These are phyloP conservation scores for Exophiala xenobiotica DNA, from an alignment of 2,329 filamentous ascomycete species.

Conservation along the genomic window DNA sequence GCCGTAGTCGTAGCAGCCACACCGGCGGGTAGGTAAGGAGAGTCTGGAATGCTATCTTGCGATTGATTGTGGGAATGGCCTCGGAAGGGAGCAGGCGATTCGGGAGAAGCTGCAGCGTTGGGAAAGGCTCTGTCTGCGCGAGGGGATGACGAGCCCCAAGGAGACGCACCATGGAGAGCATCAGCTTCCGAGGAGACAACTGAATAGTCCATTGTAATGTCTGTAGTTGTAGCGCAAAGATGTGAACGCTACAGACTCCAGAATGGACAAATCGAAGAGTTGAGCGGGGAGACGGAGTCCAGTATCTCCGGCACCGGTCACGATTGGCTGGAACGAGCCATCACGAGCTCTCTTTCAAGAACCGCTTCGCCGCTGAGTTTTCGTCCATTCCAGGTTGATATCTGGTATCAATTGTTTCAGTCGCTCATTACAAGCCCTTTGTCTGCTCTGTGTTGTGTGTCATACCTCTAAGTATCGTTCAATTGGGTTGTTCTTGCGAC, in stretches of 20 bases:
- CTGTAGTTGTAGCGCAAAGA: not conserved
- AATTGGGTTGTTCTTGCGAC: not conserved
- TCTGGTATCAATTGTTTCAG: too few relatives aligned
- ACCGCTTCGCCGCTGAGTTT: too few relatives aligned
- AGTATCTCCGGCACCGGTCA: too few relatives aligned
- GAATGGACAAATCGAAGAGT: too few relatives aligned
- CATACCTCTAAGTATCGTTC: too few relatives aligned
- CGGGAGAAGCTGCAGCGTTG: constrained; percentile 39
- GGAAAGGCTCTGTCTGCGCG: constrained; percentile 47
- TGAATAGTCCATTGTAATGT: constrained; percentile 64
- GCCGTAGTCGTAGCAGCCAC: constrained; percentile 33
- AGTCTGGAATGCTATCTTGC: constrained; percentile 29
- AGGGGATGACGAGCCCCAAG: constrained; percentile 63
- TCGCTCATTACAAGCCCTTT: too few relatives aligned
- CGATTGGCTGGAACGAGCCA: too few relatives aligned
- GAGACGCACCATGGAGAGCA: constrained; percentile 58
- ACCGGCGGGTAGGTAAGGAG: constrained; percentile 33
- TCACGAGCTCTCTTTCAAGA: too few relatives aligned
- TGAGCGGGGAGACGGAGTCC: too few relatives aligned
- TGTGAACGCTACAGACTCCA: too few relatives aligned
- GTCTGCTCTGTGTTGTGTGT: too few relatives aligned
- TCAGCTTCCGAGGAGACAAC: constrained; percentile 57
- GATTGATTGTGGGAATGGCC: constrained; percentile 27
- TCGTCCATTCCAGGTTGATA: too few relatives aligned
- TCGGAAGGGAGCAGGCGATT: constrained; percentile 43